These are phyloP conservation scores for Penicillium capsulatum DNA, from an alignment of 2,329 filamentous ascomycete genomes.

Conservation along the genomic window DNA sequence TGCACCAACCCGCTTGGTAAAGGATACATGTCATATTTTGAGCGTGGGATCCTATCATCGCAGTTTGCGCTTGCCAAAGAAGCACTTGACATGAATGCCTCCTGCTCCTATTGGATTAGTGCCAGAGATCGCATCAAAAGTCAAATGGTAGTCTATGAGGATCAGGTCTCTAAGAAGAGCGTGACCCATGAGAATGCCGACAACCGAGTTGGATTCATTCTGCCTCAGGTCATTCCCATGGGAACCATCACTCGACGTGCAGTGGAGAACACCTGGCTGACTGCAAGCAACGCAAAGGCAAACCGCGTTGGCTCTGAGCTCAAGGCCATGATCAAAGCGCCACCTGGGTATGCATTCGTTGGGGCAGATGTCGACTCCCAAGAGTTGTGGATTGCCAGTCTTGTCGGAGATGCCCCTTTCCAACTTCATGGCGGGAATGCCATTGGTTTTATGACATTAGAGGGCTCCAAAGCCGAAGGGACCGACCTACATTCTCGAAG, in stretches of 20 bases:
- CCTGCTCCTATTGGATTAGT: slow-evolving; percentile 98
- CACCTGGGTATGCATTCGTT: slow-evolving; percentile 86
- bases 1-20: slow-evolving; percentile 89
- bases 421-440: slow-evolving; percentile 93
- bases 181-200: slow-evolving; percentile 17
- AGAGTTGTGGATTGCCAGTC: slow-evolving; percentile 95
- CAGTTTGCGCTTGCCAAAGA: slow-evolving; percentile 89
- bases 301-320: slow-evolving; percentile 95
- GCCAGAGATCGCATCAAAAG: slow-evolving; percentile 86
- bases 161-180: slow-evolving; percentile 47
- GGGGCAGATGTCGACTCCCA: slow-evolving; percentile 97
- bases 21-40: slow-evolving; percentile 84
- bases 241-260: slow-evolving; percentile 91
- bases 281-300: slow-evolving; percentile 92
- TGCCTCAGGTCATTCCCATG: slow-evolving; percentile 97
- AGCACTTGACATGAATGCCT: slow-evolving; percentile 96
- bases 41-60: slow-evolving; percentile 80
- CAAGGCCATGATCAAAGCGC: slow-evolving; percentile 93
- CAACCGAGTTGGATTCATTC: slow-evolving; percentile 68
- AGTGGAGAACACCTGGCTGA: slow-evolving; percentile 98
- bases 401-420: slow-evolving; percentile 92
- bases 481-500: slow-evolving; percentile 95
- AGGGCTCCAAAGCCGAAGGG: slow-evolving; percentile 88
- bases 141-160: slow-evolving; percentile 90
- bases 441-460: slow-evolving; percentile 97